A percentile compares a stretch with the other conserved stretches of the same genome.
Conservation (phyloP, 805 yeast species). For the Suhomyces faveliae region DNA sequence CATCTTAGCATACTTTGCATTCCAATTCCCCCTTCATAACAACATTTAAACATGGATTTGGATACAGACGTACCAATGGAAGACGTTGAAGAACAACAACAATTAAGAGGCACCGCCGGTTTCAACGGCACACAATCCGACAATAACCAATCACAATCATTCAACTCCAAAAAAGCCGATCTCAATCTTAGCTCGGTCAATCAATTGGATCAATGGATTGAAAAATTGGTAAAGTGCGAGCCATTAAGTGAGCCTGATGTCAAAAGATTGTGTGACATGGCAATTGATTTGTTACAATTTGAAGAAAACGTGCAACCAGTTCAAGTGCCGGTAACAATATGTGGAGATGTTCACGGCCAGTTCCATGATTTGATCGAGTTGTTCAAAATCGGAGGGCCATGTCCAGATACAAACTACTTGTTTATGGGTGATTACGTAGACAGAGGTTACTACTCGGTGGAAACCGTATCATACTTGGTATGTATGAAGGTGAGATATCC, state of each 20-base stretch:
- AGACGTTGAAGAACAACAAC: conserved; percentile 57
- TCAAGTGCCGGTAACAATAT: conserved; percentile 91
- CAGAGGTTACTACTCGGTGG: conserved; percentile 87
- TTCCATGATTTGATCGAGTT: conserved; percentile 92
- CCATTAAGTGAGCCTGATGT: conserved; percentile 81
- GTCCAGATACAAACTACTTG: conserved; percentile 48
- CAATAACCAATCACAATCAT: conserved; percentile 1
- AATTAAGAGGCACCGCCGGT: conserved; percentile 2
- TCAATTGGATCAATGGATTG: conserved; percentile 88
- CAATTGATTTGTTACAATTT: conserved; percentile 82
- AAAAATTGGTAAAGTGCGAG: conserved; percentile 72
- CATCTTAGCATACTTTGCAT: conserved; percentile 1
- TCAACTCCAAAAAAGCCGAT: conserved; percentile 34
- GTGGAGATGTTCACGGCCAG: conserved; percentile 97
- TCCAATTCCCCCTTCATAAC: not conserved
- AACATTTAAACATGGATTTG: conserved; percentile 53
- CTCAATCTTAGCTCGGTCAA: conserved; percentile 43
- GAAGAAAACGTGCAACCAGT: conserved; percentile 97
- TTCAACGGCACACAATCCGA: conserved; percentile 8
- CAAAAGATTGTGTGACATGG: conserved; percentile 79
- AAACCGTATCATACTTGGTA: conserved; percentile 83
- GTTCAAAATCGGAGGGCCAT: conserved; percentile 79
- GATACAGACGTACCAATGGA: conserved; percentile 86
- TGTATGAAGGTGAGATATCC: conserved; percentile 93
- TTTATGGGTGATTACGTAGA: conserved; percentile 77